Conservation (phyloP, 108 stramenopile species). For the Nitzschia putrida region DNA sequence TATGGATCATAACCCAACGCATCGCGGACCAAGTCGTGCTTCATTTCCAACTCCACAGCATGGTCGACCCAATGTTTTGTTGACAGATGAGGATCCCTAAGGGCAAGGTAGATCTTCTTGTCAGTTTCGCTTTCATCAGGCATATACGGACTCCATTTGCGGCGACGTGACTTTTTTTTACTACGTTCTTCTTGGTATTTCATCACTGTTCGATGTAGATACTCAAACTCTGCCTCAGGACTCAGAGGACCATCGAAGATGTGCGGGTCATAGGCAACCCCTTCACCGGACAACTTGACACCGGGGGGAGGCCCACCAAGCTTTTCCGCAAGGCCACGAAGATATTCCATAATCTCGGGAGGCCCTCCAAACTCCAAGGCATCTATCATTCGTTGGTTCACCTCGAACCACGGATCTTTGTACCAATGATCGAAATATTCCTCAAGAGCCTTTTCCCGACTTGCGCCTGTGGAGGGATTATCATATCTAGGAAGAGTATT, state of each 20-base stretch:
- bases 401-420: constrained; percentile 78
- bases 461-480: constrained; percentile 52
- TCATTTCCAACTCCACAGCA: too few relatives aligned
- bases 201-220: too few relatives aligned
- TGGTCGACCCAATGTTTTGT: too few relatives aligned
- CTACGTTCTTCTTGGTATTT: too few relatives aligned
- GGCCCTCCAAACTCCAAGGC: constrained; percentile 65
- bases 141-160: too few relatives aligned
- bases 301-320: constrained; percentile 77
- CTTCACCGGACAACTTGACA: constrained; percentile 48
- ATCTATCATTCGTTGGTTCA: constrained; percentile 81
- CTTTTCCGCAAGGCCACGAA: constrained; percentile 53
- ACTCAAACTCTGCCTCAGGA: too few relatives aligned
- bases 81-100: too few relatives aligned
- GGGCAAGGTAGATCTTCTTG: too few relatives aligned
- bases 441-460: constrained; percentile 70
- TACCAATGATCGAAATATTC: constrained; percentile 53
- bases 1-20: too few relatives aligned
- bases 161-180: too few relatives aligned
- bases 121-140: too few relatives aligned
- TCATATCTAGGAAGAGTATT: constrained; percentile 56
- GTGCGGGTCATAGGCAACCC: constrained; percentile 67
- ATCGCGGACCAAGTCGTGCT: too few relatives aligned
- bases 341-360: constrained; percentile 53
- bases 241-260: constrained; percentile 49